A percentile compares a stretch with the other conserved stretches of the same genome.
Conservation (phyloP, 83 land plant genomes). For the Picea abies region DNA sequence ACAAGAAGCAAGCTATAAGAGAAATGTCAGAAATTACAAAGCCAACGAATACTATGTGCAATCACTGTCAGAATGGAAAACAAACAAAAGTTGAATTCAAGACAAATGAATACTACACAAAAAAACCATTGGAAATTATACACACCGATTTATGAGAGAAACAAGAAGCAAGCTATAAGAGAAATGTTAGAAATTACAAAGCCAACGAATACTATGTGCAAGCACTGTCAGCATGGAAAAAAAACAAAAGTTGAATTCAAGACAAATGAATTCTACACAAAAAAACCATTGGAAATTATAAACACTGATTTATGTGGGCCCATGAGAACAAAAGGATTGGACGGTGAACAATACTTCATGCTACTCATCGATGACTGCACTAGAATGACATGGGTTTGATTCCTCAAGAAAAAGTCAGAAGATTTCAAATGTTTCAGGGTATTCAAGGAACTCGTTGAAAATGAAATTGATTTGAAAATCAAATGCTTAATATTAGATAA, state of each 20-base stretch:
- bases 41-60: not conserved
- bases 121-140: constrained; percentile 8
- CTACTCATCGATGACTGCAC: constrained; percentile 14
- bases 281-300: constrained; percentile 8
- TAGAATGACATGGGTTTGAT: constrained; percentile 10
- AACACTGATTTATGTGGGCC: constrained; percentile 25
- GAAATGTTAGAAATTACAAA: not conserved
- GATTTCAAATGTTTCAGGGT: not conserved
- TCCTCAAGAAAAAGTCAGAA: constrained; percentile 16
- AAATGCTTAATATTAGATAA: constrained; percentile 9
- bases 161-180: not conserved
- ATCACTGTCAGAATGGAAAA: constrained; percentile 4
- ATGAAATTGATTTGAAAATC: constrained; percentile 11
- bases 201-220: not conserved
- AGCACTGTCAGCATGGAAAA: constrained; percentile 5
- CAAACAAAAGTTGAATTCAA: constrained; percentile 10
- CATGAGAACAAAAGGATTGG: not conserved
- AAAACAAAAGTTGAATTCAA: constrained; percentile 7
- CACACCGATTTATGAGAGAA: not conserved
- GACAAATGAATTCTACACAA: not conserved
- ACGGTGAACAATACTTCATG: not conserved
- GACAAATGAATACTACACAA: not conserved
- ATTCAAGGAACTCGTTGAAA: constrained; percentile 14
- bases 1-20: not conserved
- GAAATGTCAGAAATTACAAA: not conserved